These are phyloP conservation scores for Aspergillus flavus DNA, from an alignment of 2,329 filamentous ascomycete genomes.

Conservation along the genomic window DNA sequence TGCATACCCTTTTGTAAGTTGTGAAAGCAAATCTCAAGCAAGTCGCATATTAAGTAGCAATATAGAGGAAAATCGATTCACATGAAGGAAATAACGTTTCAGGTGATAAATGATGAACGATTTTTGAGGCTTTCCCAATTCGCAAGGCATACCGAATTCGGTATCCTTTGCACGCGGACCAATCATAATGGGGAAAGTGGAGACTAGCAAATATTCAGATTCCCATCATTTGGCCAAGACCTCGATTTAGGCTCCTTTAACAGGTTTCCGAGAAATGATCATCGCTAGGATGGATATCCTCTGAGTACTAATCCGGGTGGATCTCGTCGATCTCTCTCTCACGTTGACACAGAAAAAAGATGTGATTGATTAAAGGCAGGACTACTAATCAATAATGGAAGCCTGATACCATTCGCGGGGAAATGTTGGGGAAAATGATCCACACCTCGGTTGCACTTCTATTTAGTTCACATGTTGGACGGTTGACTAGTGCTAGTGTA, in stretches of 20 bases:
- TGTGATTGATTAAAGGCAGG: background rate
- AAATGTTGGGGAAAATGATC: background rate
- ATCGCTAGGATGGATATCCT: background rate
- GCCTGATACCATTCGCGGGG: background rate
- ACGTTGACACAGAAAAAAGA: background rate
- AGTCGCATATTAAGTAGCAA: no score
- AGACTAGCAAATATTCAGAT: background rate
- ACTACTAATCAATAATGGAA: background rate
- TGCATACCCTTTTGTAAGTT: background rate
- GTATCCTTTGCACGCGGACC: background rate
- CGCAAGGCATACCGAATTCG: background rate
- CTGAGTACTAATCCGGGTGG: background rate
- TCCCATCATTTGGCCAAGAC: no score
- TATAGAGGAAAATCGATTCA: background rate
- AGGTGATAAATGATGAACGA: background rate
- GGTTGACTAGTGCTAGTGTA: background rate
- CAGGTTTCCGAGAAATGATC: background rate
- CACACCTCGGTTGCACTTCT: background rate
- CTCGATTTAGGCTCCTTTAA: no score
- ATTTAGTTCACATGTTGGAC: background rate
- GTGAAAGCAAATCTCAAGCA: background rate
- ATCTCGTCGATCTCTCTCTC: background rate
- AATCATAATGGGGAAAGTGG: background rate
- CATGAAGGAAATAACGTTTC: background rate
- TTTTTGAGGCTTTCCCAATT: background rate